Evolutionary conservation across 2,329 filamentous ascomycete species (phyloP).

Genomic region (Endocalyx cinctus): DNA sequence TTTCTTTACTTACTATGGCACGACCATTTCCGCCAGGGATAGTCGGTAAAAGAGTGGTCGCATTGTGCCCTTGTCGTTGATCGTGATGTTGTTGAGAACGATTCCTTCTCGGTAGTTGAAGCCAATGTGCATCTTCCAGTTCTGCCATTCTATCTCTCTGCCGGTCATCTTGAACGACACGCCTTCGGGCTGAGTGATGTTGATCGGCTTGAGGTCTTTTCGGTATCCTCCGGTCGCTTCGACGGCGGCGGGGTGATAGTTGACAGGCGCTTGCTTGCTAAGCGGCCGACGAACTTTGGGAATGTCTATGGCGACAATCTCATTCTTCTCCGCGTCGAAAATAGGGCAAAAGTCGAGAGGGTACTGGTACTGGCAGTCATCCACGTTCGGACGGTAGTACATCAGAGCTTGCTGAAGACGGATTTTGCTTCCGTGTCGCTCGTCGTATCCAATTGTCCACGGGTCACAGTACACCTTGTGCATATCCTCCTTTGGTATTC

Average conservation of each 20-base stretch:
- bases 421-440: constrained; percentile 73
- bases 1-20: constrained; percentile 57
- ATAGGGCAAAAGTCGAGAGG: constrained; percentile 94
- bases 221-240: constrained; percentile 72
- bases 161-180: constrained; percentile 79
- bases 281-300: constrained; percentile 72
- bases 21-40: constrained; percentile 89
- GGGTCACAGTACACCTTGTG: constrained; percentile 94
- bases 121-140: constrained; percentile 87
- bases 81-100: constrained; percentile 84
- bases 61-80: constrained; percentile 74
- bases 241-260: constrained; percentile 73
- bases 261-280: constrained; percentile 66
- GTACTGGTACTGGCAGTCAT: constrained; percentile 87
- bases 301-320: constrained; percentile 80
- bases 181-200: constrained; percentile 83
- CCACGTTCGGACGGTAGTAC: constrained; percentile 85
- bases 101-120: constrained; percentile 95
- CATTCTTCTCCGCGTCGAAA: constrained; percentile 72
- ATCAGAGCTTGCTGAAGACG: constrained; percentile 89
- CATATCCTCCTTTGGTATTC: constrained; percentile 80
- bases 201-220: constrained; percentile 76
- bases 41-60: constrained; percentile 84
- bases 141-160: constrained; percentile 78
- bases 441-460: constrained; percentile 94